Percentiles rank a stretch among this genome's conserved stretches.
Evolutionary conservation across 768 basidiomycete species (phyloP).

Genomic region (Tricholoma sp.): DNA sequence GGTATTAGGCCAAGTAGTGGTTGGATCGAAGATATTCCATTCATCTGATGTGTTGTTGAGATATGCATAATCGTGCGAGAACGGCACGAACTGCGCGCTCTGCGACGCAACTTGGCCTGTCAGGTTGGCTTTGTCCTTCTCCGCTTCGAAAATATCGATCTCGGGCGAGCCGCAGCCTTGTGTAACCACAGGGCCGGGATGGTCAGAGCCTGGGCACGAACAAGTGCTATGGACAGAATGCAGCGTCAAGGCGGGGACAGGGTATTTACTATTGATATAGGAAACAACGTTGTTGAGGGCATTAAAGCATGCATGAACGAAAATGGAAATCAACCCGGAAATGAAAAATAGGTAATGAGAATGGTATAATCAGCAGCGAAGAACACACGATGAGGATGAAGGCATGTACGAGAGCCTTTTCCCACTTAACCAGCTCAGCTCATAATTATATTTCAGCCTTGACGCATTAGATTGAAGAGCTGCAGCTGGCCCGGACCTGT

Average conservation of each 20-base stretch:
- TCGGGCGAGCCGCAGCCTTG: constrained; percentile 73
- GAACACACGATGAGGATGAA: neutral
- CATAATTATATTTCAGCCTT: constrained; percentile 45
- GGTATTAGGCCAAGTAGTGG: constrained; percentile 31
- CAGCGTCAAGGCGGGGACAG: neutral
- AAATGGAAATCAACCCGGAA: constrained; percentile 26
- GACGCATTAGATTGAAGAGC: constrained; percentile 50
- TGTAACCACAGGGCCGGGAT: constrained; percentile 58
- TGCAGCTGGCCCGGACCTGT: constrained; percentile 51
- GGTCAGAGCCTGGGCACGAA: constrained; percentile 70
- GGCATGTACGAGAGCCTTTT: constrained; percentile 65
- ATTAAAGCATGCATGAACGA: neutral
- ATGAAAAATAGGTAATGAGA: neutral
- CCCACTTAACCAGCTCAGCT: constrained; percentile 72
- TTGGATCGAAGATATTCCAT: constrained; percentile 29
- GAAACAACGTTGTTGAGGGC: neutral
- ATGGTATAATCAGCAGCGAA: neutral
- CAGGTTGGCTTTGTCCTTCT: constrained; percentile 47
- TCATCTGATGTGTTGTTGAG: constrained; percentile 18
- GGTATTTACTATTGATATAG: neutral
- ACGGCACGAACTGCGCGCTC: constrained; percentile 65
- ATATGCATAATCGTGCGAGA: constrained; percentile 38
- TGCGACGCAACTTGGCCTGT: constrained; percentile 64
- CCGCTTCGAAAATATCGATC: constrained; percentile 79
- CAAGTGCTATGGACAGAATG: constrained; percentile 44